Percentiles rank a stretch among this genome's conserved stretches.
phyloP scores from a whole-genome alignment of 305 asterid genomes.

The Ajuga reptans region DNA sequence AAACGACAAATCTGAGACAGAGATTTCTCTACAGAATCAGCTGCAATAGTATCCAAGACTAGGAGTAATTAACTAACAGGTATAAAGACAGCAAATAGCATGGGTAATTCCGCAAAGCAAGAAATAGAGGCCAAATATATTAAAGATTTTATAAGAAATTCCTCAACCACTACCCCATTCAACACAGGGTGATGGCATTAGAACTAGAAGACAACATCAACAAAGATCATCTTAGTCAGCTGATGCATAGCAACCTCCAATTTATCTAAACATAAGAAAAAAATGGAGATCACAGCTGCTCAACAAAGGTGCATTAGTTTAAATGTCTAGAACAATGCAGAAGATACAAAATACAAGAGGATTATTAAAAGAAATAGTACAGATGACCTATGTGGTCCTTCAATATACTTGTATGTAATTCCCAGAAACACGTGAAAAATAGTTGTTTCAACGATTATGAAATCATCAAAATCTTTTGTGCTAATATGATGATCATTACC shows the following conservation, averaged over 20 bases:
- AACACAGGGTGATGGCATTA: background rate
- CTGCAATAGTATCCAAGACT: background rate
- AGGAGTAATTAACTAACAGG: background rate
- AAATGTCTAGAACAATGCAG: background rate
- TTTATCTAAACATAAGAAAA: background rate
- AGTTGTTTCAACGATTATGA: background rate
- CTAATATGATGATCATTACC: conserved; percentile 36
- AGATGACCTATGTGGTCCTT: background rate
- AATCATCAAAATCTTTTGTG: background rate
- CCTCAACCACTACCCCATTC: background rate
- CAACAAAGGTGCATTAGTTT: background rate
- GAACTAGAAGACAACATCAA: too few relatives aligned
- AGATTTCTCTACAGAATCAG: background rate
- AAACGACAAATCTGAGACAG: background rate
- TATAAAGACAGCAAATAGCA: conserved; percentile 1
- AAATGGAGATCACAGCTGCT: background rate
- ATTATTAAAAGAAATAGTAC: background rate
- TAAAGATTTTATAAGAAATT: background rate
- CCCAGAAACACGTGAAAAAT: background rate
- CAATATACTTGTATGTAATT: background rate
- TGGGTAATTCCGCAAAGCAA: background rate
- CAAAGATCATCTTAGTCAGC: too few relatives aligned
- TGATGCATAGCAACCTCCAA: background rate
- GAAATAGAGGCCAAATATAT: background rate
- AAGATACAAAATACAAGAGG: background rate